Evolutionary conservation across 2,329 filamentous ascomycete genomes (phyloP).

Genomic region (Blastomyces gilchristii): DNA sequence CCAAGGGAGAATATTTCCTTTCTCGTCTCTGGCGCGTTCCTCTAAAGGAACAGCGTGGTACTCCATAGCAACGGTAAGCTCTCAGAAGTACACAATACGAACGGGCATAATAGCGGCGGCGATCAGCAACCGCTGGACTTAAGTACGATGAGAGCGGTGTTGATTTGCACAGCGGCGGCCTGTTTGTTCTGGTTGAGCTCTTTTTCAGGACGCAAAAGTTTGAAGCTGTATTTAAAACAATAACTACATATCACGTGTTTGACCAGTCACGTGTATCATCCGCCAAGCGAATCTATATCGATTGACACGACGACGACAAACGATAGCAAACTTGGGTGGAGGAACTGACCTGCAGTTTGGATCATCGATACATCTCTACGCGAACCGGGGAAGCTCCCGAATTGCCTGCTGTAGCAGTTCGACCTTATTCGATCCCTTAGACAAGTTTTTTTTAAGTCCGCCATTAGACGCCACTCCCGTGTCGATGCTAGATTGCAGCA

Average conservation of each 20-base stretch:
- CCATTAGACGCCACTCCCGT: conserved; percentile 6
- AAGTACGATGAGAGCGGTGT: neutral
- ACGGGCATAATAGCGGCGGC: neutral
- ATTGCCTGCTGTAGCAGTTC: neutral
- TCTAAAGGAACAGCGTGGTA: conserved; percentile 55
- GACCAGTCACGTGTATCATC: neutral
- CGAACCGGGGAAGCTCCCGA: conserved; percentile 6
- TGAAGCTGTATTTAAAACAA: neutral
- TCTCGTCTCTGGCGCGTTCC: conserved; percentile 50
- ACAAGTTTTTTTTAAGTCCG: conserved; percentile 2
- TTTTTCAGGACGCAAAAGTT: neutral
- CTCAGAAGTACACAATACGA: neutral
- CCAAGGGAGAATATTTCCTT: conserved; percentile 53
- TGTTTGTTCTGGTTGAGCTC: neutral
- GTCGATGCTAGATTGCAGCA: conserved; percentile 1
- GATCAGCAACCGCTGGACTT: neutral
- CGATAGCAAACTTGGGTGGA: neutral
- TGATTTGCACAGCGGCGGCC: neutral
- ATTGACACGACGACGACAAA: neutral
- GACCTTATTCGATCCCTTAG: neutral
- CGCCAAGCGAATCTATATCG: neutral
- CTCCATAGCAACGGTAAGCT: conserved; percentile 40
- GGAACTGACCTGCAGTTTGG: conserved; percentile 5
- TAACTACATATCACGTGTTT: neutral
- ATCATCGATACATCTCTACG: conserved; percentile 2